phyloP scores from a whole-genome alignment of 129 eudicot genomes.

The Flaveria brownii region DNA sequence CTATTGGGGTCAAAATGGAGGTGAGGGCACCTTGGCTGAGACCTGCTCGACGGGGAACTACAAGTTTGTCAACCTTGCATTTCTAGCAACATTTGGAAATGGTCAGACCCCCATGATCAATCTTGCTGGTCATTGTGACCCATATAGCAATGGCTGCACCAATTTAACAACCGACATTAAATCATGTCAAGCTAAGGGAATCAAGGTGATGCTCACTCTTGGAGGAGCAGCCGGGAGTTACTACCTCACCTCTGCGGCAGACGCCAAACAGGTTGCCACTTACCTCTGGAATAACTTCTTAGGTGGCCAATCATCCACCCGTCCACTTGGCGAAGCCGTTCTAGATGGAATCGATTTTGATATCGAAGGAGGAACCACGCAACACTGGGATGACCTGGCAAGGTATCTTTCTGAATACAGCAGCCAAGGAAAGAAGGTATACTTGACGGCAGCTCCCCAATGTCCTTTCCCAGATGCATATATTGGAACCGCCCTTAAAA shows the following conservation, averaged over 20 bases:
- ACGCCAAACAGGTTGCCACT: constrained; percentile 39
- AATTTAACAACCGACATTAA: constrained; percentile 28
- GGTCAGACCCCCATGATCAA: constrained; percentile 38
- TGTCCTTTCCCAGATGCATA: constrained; percentile 44
- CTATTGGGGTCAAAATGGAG: constrained; percentile 52
- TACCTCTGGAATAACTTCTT: constrained; percentile 45
- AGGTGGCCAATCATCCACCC: constrained; percentile 33
- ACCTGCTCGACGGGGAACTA: constrained; percentile 44
- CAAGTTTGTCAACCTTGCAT: constrained; percentile 38
- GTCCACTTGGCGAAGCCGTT: constrained; percentile 40
- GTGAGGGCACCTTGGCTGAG: constrained; percentile 40
- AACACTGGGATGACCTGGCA: constrained; percentile 41
- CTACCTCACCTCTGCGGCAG: constrained; percentile 32
- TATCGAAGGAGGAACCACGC: constrained; percentile 36
- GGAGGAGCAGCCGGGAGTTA: constrained; percentile 44
- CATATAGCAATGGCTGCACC: constrained; percentile 36
- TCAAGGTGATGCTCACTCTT: constrained; percentile 37
- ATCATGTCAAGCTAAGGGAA: constrained; percentile 33
- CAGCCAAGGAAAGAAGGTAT: constrained; percentile 30
- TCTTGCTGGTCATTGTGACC: constrained; percentile 47
- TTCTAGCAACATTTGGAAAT: constrained; percentile 37
- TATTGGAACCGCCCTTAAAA: constrained; percentile 38
- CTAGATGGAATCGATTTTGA: constrained; percentile 47
- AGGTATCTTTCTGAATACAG: constrained; percentile 29
- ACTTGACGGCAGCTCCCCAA: constrained; percentile 45